phyloP scores from a whole-genome alignment of 345 rosid genomes.

The Brassica carinata region DNA sequence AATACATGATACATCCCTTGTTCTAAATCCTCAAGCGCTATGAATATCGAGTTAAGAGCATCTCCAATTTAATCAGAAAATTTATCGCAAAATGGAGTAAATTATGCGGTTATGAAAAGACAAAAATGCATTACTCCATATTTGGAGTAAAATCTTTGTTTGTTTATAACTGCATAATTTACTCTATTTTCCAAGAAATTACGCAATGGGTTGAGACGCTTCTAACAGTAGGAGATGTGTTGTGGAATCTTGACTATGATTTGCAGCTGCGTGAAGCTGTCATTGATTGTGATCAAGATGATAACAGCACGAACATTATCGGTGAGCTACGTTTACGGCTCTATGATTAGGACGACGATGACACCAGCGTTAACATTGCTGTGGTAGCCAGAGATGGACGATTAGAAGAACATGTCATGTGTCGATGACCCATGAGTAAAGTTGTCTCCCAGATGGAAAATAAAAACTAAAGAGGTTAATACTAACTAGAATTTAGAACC shows the following conservation, averaged over 20 bases:
- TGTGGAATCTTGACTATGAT: conserved; percentile 91
- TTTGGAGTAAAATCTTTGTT: too few species aligned
- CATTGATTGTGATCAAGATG: conserved; percentile 59
- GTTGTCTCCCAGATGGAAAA: conserved; percentile 89
- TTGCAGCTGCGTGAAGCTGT: conserved; percentile 79
- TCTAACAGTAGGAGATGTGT: conserved; percentile 84
- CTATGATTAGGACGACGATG: conserved; percentile 52
- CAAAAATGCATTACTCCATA: too few species aligned
- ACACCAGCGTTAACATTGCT: conserved; percentile 38
- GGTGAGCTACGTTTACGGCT: conserved; percentile 64
- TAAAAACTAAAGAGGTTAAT: conserved; percentile 13
- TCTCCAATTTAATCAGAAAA: too few species aligned
- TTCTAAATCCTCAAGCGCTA: too few species aligned
- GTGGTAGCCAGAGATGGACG: conserved; percentile 35
- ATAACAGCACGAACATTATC: conserved; percentile 72
- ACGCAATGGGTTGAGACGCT: too few species aligned
- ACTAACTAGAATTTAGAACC: neutral
- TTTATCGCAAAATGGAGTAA: too few species aligned
- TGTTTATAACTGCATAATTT: too few species aligned
- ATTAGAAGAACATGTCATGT: conserved; percentile 47
- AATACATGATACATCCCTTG: too few species aligned
- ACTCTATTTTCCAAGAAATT: too few species aligned
- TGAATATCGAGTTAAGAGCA: too few species aligned
- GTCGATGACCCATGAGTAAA: conserved; percentile 59
- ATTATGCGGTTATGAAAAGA: too few species aligned